Conservation (phyloP, 2,329 filamentous ascomycete species). For the Sporothrix schenckii region DNA sequence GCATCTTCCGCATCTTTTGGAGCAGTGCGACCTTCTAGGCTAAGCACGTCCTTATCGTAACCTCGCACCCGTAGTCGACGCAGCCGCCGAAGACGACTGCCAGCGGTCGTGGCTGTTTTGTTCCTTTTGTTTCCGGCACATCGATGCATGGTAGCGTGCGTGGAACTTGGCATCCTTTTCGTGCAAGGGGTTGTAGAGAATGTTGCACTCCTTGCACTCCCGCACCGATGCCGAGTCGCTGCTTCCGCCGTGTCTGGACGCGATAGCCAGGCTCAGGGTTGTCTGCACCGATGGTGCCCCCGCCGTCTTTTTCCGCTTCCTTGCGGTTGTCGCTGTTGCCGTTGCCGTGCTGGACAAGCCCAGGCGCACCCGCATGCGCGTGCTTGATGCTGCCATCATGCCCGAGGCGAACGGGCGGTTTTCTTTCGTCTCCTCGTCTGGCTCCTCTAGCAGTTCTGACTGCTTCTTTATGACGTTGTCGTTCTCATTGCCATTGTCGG, state of each 20-base stretch:
- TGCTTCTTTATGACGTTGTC: neutral
- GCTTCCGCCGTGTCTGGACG: slow-evolving; percentile 30
- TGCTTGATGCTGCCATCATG: slow-evolving; percentile 28
- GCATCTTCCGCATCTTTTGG: too few relatives aligned
- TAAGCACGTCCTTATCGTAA: neutral
- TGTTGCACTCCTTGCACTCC: slow-evolving; percentile 49
- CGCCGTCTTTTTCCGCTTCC: neutral
- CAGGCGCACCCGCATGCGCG: slow-evolving; percentile 28
- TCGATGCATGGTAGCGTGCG: slow-evolving; percentile 43
- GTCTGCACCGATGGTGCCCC: slow-evolving; percentile 45
- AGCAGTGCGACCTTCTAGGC: too few relatives aligned
- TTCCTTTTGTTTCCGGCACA: slow-evolving; percentile 30
- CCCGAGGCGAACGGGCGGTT: neutral
- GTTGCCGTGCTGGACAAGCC: neutral
- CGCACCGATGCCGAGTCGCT: slow-evolving; percentile 41
- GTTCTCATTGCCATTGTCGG: too few relatives aligned
- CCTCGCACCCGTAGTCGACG: slow-evolving; percentile 2
- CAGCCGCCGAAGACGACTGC: neutral
- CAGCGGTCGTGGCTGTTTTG: neutral
- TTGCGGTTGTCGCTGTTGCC: neutral
- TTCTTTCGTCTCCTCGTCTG: neutral
- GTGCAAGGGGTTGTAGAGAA: slow-evolving; percentile 52
- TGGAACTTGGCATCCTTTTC: slow-evolving; percentile 50
- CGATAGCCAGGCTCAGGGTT: slow-evolving; percentile 48
- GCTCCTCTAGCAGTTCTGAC: neutral